phyloP scores from a whole-genome alignment of 129 eudicot species.

The Lactuca sativa region DNA sequence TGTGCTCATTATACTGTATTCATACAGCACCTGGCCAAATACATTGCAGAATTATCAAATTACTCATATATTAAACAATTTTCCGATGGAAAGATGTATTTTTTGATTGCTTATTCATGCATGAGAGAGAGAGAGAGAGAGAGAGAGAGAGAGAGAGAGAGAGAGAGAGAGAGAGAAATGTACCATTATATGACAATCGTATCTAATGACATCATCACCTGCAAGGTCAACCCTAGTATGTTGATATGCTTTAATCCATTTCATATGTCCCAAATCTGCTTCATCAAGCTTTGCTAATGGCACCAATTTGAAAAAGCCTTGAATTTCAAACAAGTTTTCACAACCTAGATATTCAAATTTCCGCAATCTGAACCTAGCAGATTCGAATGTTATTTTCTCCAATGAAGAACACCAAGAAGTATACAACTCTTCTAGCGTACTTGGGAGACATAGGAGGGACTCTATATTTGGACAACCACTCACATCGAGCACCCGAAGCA shows the following conservation, averaged over 20 bases:
- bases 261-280: too few relatives aligned
- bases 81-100: too few relatives aligned
- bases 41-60: too few relatives aligned
- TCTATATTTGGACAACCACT: background rate
- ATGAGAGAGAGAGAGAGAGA: background rate
- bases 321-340: too few relatives aligned
- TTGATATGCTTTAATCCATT: background rate
- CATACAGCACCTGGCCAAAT: too few relatives aligned
- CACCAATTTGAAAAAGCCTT: too few relatives aligned
- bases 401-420: background rate
- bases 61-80: too few relatives aligned
- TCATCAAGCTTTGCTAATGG: too few relatives aligned
- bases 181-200: background rate
- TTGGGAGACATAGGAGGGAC: conserved; percentile 15
- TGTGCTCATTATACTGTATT: too few relatives aligned
- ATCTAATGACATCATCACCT: background rate
- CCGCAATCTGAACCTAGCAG: background rate
- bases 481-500: conserved; percentile 8
- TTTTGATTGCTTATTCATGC: too few relatives aligned
- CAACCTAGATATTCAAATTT: background rate
- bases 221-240: background rate
- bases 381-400: conserved; percentile 4
- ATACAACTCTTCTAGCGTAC: conserved; percentile 4
- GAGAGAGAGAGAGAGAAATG: background rate
- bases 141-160: background rate